Evolutionary conservation across 176 grass and related monocot species (phyloP).

Genomic region (Carex scoparia): DNA sequence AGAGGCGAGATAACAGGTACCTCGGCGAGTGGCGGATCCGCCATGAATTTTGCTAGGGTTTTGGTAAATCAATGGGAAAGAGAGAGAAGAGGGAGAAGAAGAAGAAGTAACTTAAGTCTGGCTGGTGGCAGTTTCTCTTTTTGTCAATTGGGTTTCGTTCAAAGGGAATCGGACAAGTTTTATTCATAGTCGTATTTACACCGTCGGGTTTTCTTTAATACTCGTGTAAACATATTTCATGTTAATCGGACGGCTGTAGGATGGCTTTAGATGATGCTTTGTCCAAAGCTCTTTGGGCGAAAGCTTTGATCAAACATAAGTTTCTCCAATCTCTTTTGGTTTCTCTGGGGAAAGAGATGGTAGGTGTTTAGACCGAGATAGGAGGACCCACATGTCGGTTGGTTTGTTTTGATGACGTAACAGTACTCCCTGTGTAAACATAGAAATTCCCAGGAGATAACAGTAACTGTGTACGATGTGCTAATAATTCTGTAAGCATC

Average conservation of each 20-base stretch:
- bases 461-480: background rate
- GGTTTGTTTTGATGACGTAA: background rate
- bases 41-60: conserved; percentile 9
- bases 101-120: background rate
- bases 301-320: background rate
- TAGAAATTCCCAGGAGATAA: background rate
- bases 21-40: background rate
- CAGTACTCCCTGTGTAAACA: background rate
- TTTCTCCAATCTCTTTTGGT: background rate
- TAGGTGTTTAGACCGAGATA: background rate
- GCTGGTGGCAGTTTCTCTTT: conserved; percentile 4
- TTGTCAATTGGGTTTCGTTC: background rate
- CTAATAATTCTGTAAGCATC: background rate
- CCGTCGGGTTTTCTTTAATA: too few relatives aligned
- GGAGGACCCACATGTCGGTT: background rate
- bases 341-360: too few relatives aligned
- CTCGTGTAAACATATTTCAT: too few relatives aligned
- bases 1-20: background rate
- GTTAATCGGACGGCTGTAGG: too few relatives aligned
- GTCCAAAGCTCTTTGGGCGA: too few relatives aligned
- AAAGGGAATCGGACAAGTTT: too few relatives aligned
- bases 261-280: too few relatives aligned
- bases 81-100: background rate
- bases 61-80: background rate
- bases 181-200: too few relatives aligned